Evolutionary conservation across 2,329 filamentous ascomycete genomes (phyloP).

Genomic region (Aspergillus bombycis): DNA sequence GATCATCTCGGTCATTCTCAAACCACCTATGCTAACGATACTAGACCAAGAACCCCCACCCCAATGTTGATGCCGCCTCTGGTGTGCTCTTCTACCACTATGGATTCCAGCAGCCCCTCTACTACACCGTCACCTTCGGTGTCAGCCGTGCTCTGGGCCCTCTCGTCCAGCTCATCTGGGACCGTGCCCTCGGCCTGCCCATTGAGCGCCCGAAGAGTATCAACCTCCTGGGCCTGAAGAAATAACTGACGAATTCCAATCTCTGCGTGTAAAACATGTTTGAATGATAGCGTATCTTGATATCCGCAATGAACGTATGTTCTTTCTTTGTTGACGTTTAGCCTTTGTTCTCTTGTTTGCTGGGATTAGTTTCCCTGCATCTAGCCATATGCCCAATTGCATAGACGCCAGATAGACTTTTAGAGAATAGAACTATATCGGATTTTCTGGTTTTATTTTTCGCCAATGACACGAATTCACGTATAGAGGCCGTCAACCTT

Average conservation of each 20-base stretch:
- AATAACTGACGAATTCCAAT: conserved; percentile 41
- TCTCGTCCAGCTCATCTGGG: conserved; percentile 93
- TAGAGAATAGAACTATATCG: neutral
- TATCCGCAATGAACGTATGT: neutral
- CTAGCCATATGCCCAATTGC: neutral
- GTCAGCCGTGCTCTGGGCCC: conserved; percentile 76
- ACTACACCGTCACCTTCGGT: conserved; percentile 78
- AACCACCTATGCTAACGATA: conserved; percentile 14
- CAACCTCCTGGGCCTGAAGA: conserved; percentile 82
- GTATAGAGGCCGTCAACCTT: neutral
- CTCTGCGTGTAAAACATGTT: neutral
- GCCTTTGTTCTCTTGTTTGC: neutral
- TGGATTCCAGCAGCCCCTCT: conserved; percentile 94
- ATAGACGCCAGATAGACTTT: neutral
- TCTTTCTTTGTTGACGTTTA: neutral
- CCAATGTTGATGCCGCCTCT: conserved; percentile 92
- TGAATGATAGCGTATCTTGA: conserved; percentile 3
- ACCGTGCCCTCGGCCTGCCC: conserved; percentile 86
- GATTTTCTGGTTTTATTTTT: neutral
- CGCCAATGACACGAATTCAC: neutral
- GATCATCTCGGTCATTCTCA: neutral
- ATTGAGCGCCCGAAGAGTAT: conserved; percentile 99
- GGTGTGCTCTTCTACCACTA: conserved; percentile 98
- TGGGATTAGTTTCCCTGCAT: neutral
- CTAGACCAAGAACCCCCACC: conserved; percentile 91